phyloP scores from a whole-genome alignment of 345 rosid genomes.

The sweet orange (Citrus sinensis) region DVS_A1.0 CM039163.1:48559501-48560000 shows the following conservation, averaged over 20 bases:
- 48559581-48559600: slow-evolving; percentile 28
- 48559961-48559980: slow-evolving; percentile 60
- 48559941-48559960: slow-evolving; percentile 17
- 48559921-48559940: slow-evolving; percentile 21
- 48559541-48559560: slow-evolving; percentile 38
- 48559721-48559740: slow-evolving; percentile 19
- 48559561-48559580: slow-evolving; percentile 25
- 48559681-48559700: slow-evolving; percentile 15
- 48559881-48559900: slow-evolving; percentile 22
- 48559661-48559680: slow-evolving; percentile 29
- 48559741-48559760: slow-evolving; percentile 18
- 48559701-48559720: slow-evolving; percentile 9
- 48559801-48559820: slow-evolving; percentile 32
- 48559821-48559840: slow-evolving; percentile 65
- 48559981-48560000: slow-evolving; percentile 53
- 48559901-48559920: slow-evolving; percentile 30
- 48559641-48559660: slow-evolving; percentile 33
- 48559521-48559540: slow-evolving; percentile 28
- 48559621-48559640: slow-evolving; percentile 74
- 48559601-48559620: slow-evolving; percentile 60
- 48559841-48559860: slow-evolving; percentile 99
- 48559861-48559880: slow-evolving; percentile 47
- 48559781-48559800: slow-evolving; percentile 17
- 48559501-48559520: slow-evolving; percentile 13
- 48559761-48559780: slow-evolving; percentile 1